Evolutionary conservation across 306 rosid species (phyloP).

Genomic region (Cicer bijugum): DNA sequence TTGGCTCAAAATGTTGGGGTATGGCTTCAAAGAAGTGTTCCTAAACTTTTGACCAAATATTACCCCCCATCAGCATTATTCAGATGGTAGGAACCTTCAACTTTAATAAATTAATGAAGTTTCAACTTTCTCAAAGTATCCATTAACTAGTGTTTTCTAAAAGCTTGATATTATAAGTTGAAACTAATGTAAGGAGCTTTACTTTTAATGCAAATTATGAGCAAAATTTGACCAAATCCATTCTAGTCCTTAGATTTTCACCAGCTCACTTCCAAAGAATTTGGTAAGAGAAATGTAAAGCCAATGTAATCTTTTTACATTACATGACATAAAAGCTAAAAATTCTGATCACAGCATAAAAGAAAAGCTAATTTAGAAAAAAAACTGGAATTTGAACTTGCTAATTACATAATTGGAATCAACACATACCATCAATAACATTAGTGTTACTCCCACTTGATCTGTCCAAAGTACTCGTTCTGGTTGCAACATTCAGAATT

Average conservation of each 20-base stretch:
- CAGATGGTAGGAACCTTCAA: slow-evolving; percentile 8
- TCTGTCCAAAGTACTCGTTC: slow-evolving; percentile 53
- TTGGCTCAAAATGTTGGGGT: background rate
- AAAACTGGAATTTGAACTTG: slow-evolving; percentile 23
- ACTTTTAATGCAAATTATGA: background rate
- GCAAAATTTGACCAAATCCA: slow-evolving; percentile 4
- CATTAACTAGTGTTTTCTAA: background rate
- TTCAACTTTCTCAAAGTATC: slow-evolving; percentile 19
- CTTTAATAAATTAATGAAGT: background rate
- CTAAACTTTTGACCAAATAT: background rate
- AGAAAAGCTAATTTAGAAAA: background rate
- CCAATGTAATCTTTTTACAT: background rate
- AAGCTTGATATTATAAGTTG: slow-evolving; percentile 16
- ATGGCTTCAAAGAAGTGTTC: background rate
- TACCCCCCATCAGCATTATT: background rate
- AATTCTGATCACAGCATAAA: background rate
- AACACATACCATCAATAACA: slow-evolving; percentile 60
- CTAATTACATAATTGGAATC: slow-evolving; percentile 17
- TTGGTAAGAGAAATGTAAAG: background rate
- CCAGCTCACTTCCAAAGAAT: background rate
- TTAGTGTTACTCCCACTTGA: slow-evolving; percentile 46
- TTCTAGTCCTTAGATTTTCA: background rate
- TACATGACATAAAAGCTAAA: background rate
- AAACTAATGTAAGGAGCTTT: slow-evolving; percentile 12
- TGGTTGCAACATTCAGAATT: slow-evolving; percentile 66